Evolutionary conservation across 2,329 filamentous ascomycete genomes (phyloP), one percentile per base, ranked within the genome.

Genomic region (Beauveria bassiana): DNA sequence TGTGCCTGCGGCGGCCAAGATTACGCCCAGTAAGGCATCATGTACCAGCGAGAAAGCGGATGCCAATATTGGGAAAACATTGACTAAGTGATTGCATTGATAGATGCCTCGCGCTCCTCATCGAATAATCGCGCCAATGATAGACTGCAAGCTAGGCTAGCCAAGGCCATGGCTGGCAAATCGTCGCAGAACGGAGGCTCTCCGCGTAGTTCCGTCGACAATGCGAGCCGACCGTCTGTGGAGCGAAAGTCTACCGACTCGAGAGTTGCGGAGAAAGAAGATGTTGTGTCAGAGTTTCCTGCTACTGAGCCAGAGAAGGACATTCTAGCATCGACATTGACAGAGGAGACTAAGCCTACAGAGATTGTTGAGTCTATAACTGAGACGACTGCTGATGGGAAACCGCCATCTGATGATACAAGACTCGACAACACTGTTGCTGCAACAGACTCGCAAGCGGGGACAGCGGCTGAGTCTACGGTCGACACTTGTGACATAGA

Each of bases 111-210:
- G 56, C 83, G 88, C 70, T 82, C 87, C 24, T 88, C 88, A 5
- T 85, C 82, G 47, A 84, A 80, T 64, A 83, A 70, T 49, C 78
- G 85, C 66, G 78, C 83, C 64, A 95, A 91, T 74, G 92, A 96
- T 68, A 86, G 92, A 58, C 79, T 99, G 49, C 93, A 97, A 71
- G 93, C 96, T 72, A 84, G 92, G 64, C 81, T 99, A 63, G 93
- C 93, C 34, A 90, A 91, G 70, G 95, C 93, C 34, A 85, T 97
- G 68, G 91, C 88, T 3, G 88, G 88, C 63, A 91, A 89, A 70
- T 83, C 81, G 58, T 63, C 66, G 20, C 68, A 67, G 34, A 62
- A 65, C 14, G 65, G 59, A 14, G 52, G 55, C 20, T 76, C 74
- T 38, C 73, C 73, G 7, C 71, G 74, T 31, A 73, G 70, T 62